phyloP scores from a whole-genome alignment of 768 basidiomycete genomes.

The Rickenella mellea region DNA sequence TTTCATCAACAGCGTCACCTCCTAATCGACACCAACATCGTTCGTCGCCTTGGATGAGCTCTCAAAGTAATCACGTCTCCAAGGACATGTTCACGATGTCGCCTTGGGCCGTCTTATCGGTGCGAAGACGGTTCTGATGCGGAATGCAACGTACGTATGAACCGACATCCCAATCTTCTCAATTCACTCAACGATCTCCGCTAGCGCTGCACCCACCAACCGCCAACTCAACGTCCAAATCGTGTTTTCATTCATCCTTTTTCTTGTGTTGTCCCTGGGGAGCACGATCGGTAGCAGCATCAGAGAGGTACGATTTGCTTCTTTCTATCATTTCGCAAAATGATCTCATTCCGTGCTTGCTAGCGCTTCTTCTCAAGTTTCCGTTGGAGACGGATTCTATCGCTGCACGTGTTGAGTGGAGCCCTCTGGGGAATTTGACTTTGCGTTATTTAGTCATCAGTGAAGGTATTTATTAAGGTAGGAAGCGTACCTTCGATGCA shows the following conservation, averaged over 20 bases:
- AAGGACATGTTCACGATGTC: too few relatives aligned
- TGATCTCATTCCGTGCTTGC: neutral
- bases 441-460: conserved; percentile 25
- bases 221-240: conserved; percentile 94
- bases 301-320: conserved; percentile 42
- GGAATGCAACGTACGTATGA: conserved; percentile 83
- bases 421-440: neutral
- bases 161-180: neutral
- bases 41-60: conserved; percentile 12
- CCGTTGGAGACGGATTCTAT: conserved; percentile 54
- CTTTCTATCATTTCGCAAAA: neutral
- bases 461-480: conserved; percentile 72
- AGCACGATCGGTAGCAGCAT: conserved; percentile 91
- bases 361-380: conserved; percentile 91
- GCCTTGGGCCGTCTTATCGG: conserved; percentile 63
- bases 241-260: conserved; percentile 82
- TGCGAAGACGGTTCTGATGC: conserved; percentile 86
- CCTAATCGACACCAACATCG: conserved; percentile 11
- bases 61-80: too few relatives aligned
- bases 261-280: conserved; percentile 80
- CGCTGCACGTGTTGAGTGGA: conserved; percentile 51
- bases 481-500: neutral
- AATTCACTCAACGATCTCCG: conserved; percentile 4
- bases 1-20: conserved; percentile 8
- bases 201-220: conserved; percentile 91